Conservation (phyloP, 1,284 basidiomycete species). For the Cerrena zonata region DNA sequence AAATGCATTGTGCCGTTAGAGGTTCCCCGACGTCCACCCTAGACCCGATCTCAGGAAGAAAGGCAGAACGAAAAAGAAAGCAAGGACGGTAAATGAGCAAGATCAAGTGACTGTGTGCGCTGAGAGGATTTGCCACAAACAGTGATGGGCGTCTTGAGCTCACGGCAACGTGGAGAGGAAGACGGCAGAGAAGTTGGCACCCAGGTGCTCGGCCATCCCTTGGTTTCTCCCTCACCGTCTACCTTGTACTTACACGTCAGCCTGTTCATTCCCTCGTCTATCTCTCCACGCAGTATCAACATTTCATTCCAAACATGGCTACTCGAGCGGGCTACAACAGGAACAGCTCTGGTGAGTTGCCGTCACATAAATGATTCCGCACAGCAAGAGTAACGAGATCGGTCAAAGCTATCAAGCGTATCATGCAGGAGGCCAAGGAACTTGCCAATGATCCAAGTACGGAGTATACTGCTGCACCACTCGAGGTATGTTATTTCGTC, state of each 20-base stretch:
- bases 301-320: constrained; percentile 25
- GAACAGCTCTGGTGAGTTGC: constrained; percentile 70
- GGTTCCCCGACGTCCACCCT: no score
- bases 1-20: constrained; percentile 57
- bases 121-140: no score
- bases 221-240: no score
- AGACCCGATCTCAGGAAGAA: neutral
- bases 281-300: neutral
- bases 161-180: no score
- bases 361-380: neutral
- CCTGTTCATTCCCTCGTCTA: constrained; percentile 4
- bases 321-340: constrained; percentile 55
- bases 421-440: constrained; percentile 92
- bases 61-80: neutral
- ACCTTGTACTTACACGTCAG: neutral
- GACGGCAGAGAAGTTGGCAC: no score
- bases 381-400: neutral
- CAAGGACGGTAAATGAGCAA: neutral
- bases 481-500: constrained; percentile 62
- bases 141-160: no score
- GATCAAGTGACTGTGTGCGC: no score
- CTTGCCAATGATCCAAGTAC: constrained; percentile 75
- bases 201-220: neutral
- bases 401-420: constrained; percentile 80
- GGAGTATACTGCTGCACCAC: constrained; percentile 80